Percentiles rank a stretch among this genome's conserved stretches.
phyloP scores from a whole-genome alignment of 2,329 filamentous ascomycete species.

The Ambrosiella beaveri region DNA sequence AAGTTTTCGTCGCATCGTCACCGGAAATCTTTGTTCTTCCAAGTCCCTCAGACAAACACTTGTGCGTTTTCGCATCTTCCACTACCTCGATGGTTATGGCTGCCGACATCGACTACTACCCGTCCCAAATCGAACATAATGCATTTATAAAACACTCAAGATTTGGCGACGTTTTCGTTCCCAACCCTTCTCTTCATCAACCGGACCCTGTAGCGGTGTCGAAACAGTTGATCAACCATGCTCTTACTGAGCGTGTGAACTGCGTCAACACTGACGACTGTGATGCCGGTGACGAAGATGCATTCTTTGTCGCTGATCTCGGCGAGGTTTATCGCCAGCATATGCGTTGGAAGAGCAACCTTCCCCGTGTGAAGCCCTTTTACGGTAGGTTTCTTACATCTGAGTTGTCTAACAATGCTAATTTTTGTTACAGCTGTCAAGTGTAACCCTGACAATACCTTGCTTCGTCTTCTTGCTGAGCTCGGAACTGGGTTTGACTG shows the following conservation, averaged over 20 bases:
- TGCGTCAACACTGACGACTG: slow-evolving; percentile 75
- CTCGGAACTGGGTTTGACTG: slow-evolving; percentile 95
- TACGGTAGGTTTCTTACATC: slow-evolving; percentile 47
- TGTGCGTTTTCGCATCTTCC: slow-evolving; percentile 8
- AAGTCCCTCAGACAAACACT: neutral
- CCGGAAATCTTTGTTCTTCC: neutral
- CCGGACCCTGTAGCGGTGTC: slow-evolving; percentile 23
- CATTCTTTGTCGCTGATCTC: slow-evolving; percentile 95
- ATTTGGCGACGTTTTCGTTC: slow-evolving; percentile 16
- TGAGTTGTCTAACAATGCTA: neutral
- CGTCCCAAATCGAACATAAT: slow-evolving; percentile 33
- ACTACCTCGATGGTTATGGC: slow-evolving; percentile 42
- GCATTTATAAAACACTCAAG: slow-evolving; percentile 29
- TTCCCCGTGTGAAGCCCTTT: slow-evolving; percentile 85
- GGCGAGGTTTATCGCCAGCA: slow-evolving; percentile 98
- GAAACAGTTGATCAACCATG: slow-evolving; percentile 71
- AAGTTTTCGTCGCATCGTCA: slow-evolving; percentile 3
- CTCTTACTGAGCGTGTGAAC: slow-evolving; percentile 71
- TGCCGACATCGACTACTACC: slow-evolving; percentile 38
- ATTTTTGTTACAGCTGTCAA: slow-evolving; percentile 56
- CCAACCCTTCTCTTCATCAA: slow-evolving; percentile 14
- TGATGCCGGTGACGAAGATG: slow-evolving; percentile 84
- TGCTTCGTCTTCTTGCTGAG: slow-evolving; percentile 71
- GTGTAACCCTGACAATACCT: slow-evolving; percentile 87
- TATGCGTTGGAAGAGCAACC: slow-evolving; percentile 88